Evolutionary conservation across 2,329 filamentous ascomycete species (phyloP).

Genomic region (Penicillium sp.): DNA sequence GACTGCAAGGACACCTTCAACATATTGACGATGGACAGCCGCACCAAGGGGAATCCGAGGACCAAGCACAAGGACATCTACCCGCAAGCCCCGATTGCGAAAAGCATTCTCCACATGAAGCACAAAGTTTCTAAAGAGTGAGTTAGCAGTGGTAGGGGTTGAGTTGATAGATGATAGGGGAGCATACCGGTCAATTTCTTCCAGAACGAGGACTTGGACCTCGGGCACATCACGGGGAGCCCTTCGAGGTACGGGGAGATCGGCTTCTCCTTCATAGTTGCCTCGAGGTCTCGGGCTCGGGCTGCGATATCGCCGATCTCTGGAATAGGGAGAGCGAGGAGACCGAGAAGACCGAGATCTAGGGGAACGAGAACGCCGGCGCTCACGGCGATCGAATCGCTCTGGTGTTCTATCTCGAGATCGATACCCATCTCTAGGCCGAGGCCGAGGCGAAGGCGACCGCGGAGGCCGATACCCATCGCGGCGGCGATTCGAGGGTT

Average conservation of each 20-base stretch:
- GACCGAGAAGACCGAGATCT: conserved; percentile 20
- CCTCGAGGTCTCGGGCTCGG: conserved; percentile 63
- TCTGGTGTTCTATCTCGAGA: conserved; percentile 48
- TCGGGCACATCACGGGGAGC: conserved; percentile 77
- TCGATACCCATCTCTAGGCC: conserved; percentile 64
- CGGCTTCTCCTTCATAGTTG: conserved; percentile 58
- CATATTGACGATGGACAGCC: conserved; percentile 79
- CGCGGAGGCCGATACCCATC: conserved; percentile 64
- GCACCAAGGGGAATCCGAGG: conserved; percentile 73
- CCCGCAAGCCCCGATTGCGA: conserved; percentile 66
- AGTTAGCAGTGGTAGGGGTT: conserved; percentile 6
- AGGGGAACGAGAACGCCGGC: conserved; percentile 66
- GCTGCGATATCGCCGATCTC: conserved; percentile 66
- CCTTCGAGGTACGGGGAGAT: conserved; percentile 71
- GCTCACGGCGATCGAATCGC: conserved; percentile 53
- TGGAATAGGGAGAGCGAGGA: conserved; percentile 52
- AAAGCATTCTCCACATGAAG: conserved; percentile 79
- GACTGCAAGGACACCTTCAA: conserved; percentile 85
- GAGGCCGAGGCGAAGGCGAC: conserved; percentile 59
- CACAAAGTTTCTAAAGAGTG: conserved; percentile 66
- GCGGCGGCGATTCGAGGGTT: conserved; percentile 48
- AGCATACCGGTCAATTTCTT: conserved; percentile 64
- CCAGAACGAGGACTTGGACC: conserved; percentile 80
- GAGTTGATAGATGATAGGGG: not conserved
- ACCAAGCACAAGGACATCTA: conserved; percentile 76